These are phyloP conservation scores for Termitomyces sp. DNA, from an alignment of 768 basidiomycete genomes.

Conservation along the genomic window DNA sequence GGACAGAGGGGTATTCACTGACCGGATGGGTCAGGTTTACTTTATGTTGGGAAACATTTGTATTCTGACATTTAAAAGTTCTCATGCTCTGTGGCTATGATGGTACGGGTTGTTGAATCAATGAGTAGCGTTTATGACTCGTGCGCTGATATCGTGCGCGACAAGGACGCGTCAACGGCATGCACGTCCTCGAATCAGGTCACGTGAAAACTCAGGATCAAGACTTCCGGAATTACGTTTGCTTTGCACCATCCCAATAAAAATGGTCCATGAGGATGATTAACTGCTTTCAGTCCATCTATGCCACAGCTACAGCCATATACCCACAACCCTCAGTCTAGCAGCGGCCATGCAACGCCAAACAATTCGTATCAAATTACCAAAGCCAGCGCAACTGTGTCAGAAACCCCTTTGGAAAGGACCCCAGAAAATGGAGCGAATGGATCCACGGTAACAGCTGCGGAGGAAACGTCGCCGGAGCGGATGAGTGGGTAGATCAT, in stretches of 20 bases:
- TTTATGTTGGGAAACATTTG: too few species aligned
- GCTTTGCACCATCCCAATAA: conserved; percentile 2
- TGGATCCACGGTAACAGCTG: neutral
- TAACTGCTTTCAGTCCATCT: neutral
- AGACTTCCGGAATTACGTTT: neutral
- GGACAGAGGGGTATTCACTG: too few species aligned
- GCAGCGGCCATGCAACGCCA: neutral
- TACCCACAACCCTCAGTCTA: neutral
- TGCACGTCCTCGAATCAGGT: neutral
- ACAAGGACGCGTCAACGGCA: neutral
- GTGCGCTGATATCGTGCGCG: neutral
- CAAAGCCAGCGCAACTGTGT: neutral
- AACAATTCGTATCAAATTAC: neutral
- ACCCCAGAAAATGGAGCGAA: neutral
- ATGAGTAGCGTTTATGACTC: neutral
- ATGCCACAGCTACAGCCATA: neutral
- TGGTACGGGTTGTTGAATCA: too few species aligned
- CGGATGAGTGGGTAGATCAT: neutral
- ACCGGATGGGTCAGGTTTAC: too few species aligned
- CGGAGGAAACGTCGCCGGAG: neutral
- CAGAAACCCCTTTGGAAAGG: neutral
- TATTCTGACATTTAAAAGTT: too few species aligned
- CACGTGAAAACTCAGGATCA: conserved; percentile 1
- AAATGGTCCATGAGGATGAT: too few species aligned
- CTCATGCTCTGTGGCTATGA: too few species aligned